Percentiles rank a stretch among this genome's conserved stretches.
phyloP scores from a whole-genome alignment of 2,329 filamentous ascomycete species.

The Biscogniauxia sp. region DNA sequence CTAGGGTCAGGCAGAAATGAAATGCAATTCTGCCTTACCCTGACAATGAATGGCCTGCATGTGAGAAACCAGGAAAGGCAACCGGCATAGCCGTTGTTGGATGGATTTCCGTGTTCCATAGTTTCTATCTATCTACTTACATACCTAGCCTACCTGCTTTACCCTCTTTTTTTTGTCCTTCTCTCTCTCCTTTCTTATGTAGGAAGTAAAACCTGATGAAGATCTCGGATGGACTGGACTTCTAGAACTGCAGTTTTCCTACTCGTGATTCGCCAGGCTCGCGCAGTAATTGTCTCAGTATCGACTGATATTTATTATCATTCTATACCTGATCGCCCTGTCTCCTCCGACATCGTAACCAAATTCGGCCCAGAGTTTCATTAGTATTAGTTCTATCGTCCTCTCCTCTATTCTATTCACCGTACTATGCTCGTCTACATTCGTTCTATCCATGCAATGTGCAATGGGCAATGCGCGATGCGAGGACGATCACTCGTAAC shows the following conservation, averaged over 20 bases:
- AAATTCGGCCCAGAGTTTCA: no score
- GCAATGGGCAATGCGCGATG: not conserved
- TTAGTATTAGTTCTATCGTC: no score
- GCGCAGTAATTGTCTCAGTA: not conserved
- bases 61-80: not conserved
- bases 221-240: not conserved
- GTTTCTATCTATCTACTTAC: not conserved
- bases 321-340: not conserved
- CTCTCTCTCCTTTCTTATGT: not conserved
- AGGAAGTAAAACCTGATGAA: not conserved
- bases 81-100: not conserved
- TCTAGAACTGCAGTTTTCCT: not conserved
- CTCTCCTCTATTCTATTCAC: not conserved
- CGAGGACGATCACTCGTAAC: constrained; percentile 40
- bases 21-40: not conserved
- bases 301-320: constrained; percentile 4
- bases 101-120: not conserved
- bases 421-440: not conserved
- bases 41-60: not conserved
- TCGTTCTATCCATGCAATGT: not conserved
- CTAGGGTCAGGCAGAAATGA: not conserved
- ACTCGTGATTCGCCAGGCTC: not conserved
- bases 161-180: not conserved
- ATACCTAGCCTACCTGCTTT: not conserved
- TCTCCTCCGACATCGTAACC: not conserved